phyloP scores from a whole-genome alignment of 192 early-diverging fungal genomes.

The Coemansia sp. region DNA sequence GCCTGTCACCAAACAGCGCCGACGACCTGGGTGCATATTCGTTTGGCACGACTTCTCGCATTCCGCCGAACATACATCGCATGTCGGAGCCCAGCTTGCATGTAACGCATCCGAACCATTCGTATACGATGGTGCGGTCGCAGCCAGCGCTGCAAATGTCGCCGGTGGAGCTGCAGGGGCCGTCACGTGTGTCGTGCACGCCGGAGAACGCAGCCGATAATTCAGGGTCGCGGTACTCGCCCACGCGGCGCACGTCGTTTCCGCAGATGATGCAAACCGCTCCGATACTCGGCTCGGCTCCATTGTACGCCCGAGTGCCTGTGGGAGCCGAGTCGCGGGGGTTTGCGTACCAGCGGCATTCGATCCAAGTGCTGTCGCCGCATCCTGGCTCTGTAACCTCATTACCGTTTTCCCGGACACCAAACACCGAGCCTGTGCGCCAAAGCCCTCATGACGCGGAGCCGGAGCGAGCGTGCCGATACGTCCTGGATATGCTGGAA shows the following conservation, averaged over 20 bases:
- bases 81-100: constrained; percentile 45
- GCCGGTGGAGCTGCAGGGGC: background rate
- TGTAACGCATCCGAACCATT: background rate
- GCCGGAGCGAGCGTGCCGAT: constrained; percentile 29
- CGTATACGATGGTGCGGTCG: background rate
- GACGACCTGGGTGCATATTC: constrained; percentile 34
- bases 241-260: constrained; percentile 36
- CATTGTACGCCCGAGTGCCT: constrained; percentile 6
- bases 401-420: background rate
- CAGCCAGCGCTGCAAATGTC: background rate
- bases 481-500: constrained; percentile 39
- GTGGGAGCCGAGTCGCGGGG: background rate
- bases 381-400: background rate
- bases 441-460: constrained; percentile 10
- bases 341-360: constrained; percentile 8
- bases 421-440: background rate
- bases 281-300: background rate
- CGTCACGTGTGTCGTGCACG: constrained; percentile 9
- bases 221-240: constrained; percentile 17
- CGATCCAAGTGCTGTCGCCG: constrained; percentile 11
- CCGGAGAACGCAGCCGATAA: constrained; percentile 3
- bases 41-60: constrained; percentile 12
- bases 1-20: background rate
- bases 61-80: constrained; percentile 22
- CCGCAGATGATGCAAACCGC: constrained; percentile 22